These are phyloP conservation scores for Jackrogersella multiformis DNA, from an alignment of 495 filamentous ascomycete species.

Conservation along the genomic window DNA sequence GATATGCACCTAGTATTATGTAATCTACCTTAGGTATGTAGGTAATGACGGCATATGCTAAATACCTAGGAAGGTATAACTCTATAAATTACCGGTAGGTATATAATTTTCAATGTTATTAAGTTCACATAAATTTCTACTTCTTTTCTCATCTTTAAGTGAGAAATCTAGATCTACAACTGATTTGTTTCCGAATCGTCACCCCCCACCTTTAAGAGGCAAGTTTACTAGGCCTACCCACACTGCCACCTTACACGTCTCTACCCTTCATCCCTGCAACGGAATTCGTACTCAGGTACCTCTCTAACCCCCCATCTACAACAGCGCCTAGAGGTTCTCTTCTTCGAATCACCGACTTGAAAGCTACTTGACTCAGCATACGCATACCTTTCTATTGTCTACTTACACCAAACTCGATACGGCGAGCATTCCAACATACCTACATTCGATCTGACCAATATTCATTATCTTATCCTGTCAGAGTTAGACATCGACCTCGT, in stretches of 20 bases:
- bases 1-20: too few species aligned
- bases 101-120: too few species aligned
- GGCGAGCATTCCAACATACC: neutral
- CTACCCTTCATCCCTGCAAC: neutral
- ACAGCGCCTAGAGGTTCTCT: too few species aligned
- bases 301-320: conserved; percentile 10
- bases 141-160: too few species aligned
- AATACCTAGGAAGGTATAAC: too few species aligned
- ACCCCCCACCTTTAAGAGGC: conserved; percentile 2
- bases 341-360: neutral
- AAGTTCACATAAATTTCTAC: too few species aligned
- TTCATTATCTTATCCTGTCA: neutral
- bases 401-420: neutral
- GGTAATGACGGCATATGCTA: too few species aligned
- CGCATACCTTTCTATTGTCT: neutral
- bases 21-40: too few species aligned
- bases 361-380: neutral
- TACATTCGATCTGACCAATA: neutral
- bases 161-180: conserved; percentile 10
- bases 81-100: too few species aligned
- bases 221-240: too few species aligned
- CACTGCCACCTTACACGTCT: neutral
- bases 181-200: conserved; percentile 9
- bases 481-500: neutral
- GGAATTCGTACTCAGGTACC: neutral